Conservation (phyloP, 176 grass and related monocot genomes). For the Aegilops umbellulata region DNA sequence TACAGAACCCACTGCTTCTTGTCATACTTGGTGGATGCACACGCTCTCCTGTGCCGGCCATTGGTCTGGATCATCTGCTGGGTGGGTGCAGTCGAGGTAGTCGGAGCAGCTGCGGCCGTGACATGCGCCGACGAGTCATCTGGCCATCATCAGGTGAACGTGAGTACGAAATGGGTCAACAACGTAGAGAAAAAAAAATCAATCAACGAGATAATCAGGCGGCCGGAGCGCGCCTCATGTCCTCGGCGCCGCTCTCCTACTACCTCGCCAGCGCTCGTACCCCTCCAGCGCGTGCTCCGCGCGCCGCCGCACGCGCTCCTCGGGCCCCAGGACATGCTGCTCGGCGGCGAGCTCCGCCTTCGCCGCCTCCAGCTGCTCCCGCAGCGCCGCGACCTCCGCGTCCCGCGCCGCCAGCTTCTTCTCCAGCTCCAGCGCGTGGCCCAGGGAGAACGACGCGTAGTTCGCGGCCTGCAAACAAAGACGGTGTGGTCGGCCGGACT, state of each 20-base stretch:
- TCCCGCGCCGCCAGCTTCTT: neutral
- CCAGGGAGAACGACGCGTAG: neutral
- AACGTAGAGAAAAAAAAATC: neutral
- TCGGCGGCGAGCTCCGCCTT: neutral
- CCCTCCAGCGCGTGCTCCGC: neutral
- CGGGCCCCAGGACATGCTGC: neutral
- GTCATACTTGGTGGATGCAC: neutral
- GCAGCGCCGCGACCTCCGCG: neutral
- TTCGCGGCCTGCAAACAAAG: neutral
- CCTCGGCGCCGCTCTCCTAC: neutral
- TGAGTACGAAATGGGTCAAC: neutral
- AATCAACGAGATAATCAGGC: neutral
- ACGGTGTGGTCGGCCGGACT: neutral
- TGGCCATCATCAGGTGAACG: neutral
- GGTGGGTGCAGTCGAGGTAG: neutral
- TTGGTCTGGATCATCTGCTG: neutral
- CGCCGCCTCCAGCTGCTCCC: neutral
- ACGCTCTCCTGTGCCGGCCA: neutral
- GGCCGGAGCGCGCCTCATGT: neutral
- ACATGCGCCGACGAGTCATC: neutral
- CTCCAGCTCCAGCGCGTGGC: slow-evolving; percentile 2
- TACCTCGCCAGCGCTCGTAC: slow-evolving; percentile 3
- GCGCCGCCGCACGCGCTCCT: neutral
- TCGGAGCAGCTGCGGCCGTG: neutral
- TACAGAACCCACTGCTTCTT: neutral